Percentiles rank a stretch among this genome's conserved stretches.
Evolutionary conservation across 371 early-diverging fungal genomes (phyloP).

Genomic region (Zychaea mexicana): DNA sequence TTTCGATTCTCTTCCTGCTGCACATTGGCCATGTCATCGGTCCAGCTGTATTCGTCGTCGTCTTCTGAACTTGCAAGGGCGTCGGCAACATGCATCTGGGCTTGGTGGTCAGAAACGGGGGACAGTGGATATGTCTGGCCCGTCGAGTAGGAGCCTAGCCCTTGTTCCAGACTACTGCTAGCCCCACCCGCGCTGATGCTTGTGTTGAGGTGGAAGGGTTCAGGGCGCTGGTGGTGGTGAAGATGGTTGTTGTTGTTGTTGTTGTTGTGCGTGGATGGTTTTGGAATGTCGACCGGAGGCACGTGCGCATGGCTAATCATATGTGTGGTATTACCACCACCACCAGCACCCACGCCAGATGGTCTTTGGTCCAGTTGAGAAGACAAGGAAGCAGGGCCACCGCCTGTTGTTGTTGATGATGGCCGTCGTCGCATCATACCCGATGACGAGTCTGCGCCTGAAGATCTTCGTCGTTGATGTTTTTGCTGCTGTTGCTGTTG

Average conservation of each 20-base stretch:
- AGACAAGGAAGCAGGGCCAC: not conserved
- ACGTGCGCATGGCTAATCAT: slow-evolving; percentile 7
- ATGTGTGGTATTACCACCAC: too few relatives aligned
- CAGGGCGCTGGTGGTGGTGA: slow-evolving; percentile 4
- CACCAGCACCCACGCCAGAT: not conserved
- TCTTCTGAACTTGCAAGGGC: slow-evolving; percentile 52
- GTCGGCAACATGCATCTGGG: slow-evolving; percentile 33
- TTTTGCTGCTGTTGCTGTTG: not conserved
- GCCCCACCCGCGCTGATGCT: not conserved
- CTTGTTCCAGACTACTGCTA: slow-evolving; percentile 13
- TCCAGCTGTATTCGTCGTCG: slow-evolving; percentile 42
- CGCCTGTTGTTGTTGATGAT: slow-evolving; percentile 8
- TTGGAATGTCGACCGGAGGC: slow-evolving; percentile 27
- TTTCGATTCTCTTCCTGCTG: slow-evolving; percentile 45
- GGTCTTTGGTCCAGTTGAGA: not conserved
- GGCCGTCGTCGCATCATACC: too few relatives aligned
- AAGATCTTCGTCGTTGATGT: slow-evolving; percentile 24
- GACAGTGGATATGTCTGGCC: slow-evolving; percentile 46
- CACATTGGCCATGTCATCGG: slow-evolving; percentile 31
- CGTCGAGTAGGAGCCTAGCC: slow-evolving; percentile 29
- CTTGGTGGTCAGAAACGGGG: slow-evolving; percentile 35
- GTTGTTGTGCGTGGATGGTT: not conserved
- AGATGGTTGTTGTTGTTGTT: too few relatives aligned
- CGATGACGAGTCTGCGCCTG: slow-evolving; percentile 16
- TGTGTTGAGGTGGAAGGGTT: slow-evolving; percentile 2